Evolutionary conservation across 2,329 filamentous ascomycete genomes (phyloP), one percentile per base, ranked within the genome.

Genomic region (Beauveria bassiana): DNA sequence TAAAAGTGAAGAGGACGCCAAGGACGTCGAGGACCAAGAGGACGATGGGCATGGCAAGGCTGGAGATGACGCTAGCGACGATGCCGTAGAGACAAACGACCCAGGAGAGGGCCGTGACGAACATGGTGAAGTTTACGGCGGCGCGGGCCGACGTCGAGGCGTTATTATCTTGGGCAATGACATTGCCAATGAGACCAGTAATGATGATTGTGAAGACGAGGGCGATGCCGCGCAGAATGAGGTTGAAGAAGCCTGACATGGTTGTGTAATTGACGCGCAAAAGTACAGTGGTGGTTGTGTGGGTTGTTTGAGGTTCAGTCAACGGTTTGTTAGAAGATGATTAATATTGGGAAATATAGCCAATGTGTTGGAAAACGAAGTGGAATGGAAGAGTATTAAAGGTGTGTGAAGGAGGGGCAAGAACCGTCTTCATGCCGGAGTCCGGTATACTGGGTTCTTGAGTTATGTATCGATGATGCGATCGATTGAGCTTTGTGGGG

Each of bases 1-100:
- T 86, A 69, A 92, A 85, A 66, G 84, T 87, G 78, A 93, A 89
- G 60, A 92, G 71, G 2, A 82, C 78, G 59, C 85, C 83, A 38
- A 85, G 68, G 14, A 69, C 76, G 73, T 91, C 88, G 54, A 88
- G 72, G 16, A 73, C 77, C 40, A 87, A 71, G 61, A 83, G 73
- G 55, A 83, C 72, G 18, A 86, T 69, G 31, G 82, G 81, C 55
- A 84, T 71, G 64, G 76, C 75, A 62, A 85, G 73, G 59, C 75
- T 73, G 46, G 83, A 79, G 65, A 85, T 74, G 68, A 88, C 75
- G 28, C 79, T 73, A 3, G 81, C 78, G 7, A 78, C 79, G 3
- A 89, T 74, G 61, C 88, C 86, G 72, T 83, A 86, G 56, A 92
- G 71, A 45, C 85, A 74, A 50, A 82, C 81, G 38, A 91, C 69